Base-by-base conservation (phyloP, 1,284 basidiomycete genomes). In the Apiotrichum siamense region DNA sequence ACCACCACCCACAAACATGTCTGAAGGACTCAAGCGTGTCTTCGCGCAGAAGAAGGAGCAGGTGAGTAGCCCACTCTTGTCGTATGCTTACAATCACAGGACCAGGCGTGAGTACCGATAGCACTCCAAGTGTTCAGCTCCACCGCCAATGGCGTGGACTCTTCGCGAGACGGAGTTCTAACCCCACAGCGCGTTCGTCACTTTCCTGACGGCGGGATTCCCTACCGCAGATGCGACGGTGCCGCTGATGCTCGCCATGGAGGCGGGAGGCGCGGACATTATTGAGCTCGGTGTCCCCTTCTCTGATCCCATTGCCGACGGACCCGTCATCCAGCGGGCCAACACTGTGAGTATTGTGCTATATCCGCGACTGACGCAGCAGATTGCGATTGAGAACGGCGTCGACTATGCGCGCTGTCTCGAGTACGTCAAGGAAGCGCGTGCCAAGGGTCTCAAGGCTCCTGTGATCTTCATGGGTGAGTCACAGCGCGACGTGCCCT, bases 211-310 rank as follows among this genome's bases (percentile, higher is more conserved):
- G 21, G 91, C 90, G 50, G 92, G 92, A 24, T 96, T 84, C 75
- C 92, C 91, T 23, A 82, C 78, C 12, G 74, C 75, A 47, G 78
- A 84, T 63, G 84, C 87, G 55, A 97, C 94, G 1, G 88, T 96
- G 15, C 83, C 88, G 4, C 79, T 94, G 50, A 75, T 97, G 77
- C 82, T 97, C 33, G 87, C 87, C 20, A 87, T 98, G 81, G 86
- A 97, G 74, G 80, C 81, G 40, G 94, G 93, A 43, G 96, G 94
- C 21, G 83, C 89, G 41, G 92, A 97, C 72, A 83, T 97, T 60
- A 94, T 98, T 60, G 94, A 98, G 75, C 81, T 98, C 29, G 96
- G 96, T 24, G 81, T 97, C 32, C 94, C 92, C 0, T 97, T 97
- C 78, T 92, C 88, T 51, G 94, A 98, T 77, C 94, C 94, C 10